Base-by-base conservation (phyloP, 208 protist species). In the Porcisia deanei region DNA sequence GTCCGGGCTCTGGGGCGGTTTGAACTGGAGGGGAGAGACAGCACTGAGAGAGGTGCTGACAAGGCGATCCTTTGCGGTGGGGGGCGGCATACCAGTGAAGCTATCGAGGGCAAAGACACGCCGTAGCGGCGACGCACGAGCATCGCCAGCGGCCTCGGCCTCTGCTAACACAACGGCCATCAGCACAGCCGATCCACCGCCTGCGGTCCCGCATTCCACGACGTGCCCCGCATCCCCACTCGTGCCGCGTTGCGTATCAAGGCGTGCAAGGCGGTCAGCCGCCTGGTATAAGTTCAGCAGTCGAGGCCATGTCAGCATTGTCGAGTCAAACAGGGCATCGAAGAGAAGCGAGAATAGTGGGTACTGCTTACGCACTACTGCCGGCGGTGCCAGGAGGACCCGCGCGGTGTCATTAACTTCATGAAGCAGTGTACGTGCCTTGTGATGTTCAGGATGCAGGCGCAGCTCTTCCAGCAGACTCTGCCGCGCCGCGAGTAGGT, bases 221-320 rank as follows among this genome's bases (percentile, higher is more conserved):
- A 96, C 65, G 71, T 84, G 81, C 1, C 85, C 82, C 2, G 60
- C 8, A 41, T 83, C 77, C 6, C 59, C 57, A 53, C 25, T 34
- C 34, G 12, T 9, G 55, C 45, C 55, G 39, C 34, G 25, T 39
- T 34, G 18, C n/a, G 10, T 2, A 10, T 43, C 65, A 8, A 71
- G 65, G 49, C 73, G 68, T n/a, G 77, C 72, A 37, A 89, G 58
- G 5, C 68, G 60, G 20, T 81, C 76, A 20, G 80, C 61, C 9
- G 74, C 75, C 12, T 66, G 52, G 78, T 87, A 94, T 12, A 96
- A 82, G 47, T 78, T 69, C 47, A 91, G 80, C 3, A 96, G 82
- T 5, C 92, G 85, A 47, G 83, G 85, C 92, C 92, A 96, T 37
- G 85, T 83, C 30, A 95, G 84, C 90, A 94, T 96, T 14, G 90